phyloP scores from a whole-genome alignment of 1,284 basidiomycete genomes.

The Dichomitus squalens region DNA sequence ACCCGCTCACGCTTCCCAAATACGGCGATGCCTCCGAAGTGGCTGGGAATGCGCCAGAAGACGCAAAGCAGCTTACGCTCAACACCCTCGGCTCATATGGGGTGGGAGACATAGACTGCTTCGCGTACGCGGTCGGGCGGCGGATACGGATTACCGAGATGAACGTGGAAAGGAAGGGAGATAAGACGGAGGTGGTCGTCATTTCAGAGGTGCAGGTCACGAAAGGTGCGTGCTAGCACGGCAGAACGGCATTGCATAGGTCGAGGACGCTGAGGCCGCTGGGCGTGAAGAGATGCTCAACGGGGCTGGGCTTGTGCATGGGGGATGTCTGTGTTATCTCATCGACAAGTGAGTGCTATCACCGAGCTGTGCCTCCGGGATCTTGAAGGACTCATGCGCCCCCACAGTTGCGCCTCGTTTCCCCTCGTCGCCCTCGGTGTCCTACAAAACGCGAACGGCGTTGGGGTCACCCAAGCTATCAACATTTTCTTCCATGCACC shows the following conservation, averaged over 20 bases:
- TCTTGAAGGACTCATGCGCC: neutral
- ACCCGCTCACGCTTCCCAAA: slow-evolving; percentile 55
- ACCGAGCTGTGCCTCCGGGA: neutral
- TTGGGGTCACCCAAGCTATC: slow-evolving; percentile 72
- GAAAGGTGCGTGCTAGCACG: slow-evolving; percentile 55
- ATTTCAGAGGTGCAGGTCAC: slow-evolving; percentile 61
- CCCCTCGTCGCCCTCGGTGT: slow-evolving; percentile 67
- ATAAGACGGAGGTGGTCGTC: slow-evolving; percentile 56
- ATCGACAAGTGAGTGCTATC: slow-evolving; percentile 60
- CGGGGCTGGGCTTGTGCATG: slow-evolving; percentile 72
- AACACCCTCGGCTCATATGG: slow-evolving; percentile 70
- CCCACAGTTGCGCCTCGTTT: slow-evolving; percentile 58
- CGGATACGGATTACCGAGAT: slow-evolving; percentile 62
- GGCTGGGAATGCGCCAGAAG: slow-evolving; percentile 59
- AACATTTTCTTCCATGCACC: slow-evolving; percentile 69
- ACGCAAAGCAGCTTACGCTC: slow-evolving; percentile 62
- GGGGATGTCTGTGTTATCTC: slow-evolving; percentile 69
- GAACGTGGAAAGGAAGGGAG: slow-evolving; percentile 45
- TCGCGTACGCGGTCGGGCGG: slow-evolving; percentile 61
- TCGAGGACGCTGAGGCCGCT: slow-evolving; percentile 1
- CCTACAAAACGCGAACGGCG: slow-evolving; percentile 61
- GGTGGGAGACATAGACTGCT: slow-evolving; percentile 59
- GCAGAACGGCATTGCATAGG: too few relatives aligned
- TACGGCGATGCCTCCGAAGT: slow-evolving; percentile 55
- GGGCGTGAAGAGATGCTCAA: slow-evolving; percentile 62